phyloP scores from a whole-genome alignment of 192 early-diverging fungal genomes.

The Kickxella alabastrina region DNA sequence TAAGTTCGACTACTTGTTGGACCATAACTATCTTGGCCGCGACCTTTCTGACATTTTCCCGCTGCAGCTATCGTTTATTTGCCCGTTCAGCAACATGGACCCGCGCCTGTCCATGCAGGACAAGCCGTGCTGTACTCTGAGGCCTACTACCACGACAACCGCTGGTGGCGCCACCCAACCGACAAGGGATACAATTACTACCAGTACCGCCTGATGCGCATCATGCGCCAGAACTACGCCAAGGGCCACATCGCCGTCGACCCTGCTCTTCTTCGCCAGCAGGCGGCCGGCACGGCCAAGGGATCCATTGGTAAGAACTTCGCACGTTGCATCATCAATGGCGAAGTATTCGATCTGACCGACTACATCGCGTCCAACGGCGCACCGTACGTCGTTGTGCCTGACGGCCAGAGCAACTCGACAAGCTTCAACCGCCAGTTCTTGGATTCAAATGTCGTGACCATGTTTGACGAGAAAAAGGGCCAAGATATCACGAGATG shows the following conservation, averaged over 20 bases:
- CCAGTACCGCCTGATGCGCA: slow-evolving; percentile 56
- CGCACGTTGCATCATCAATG: slow-evolving; percentile 60
- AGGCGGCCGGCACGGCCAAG: slow-evolving; percentile 42
- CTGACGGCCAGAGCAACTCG: slow-evolving; percentile 36
- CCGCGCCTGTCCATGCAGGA: slow-evolving; percentile 46
- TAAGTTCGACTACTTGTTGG: slow-evolving; percentile 44
- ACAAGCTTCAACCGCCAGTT: slow-evolving; percentile 54
- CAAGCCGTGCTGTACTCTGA: slow-evolving; percentile 56
- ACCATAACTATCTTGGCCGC: slow-evolving; percentile 59
- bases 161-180: slow-evolving; percentile 50
- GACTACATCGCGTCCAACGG: slow-evolving; percentile 57
- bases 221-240: slow-evolving; percentile 62
- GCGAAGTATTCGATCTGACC: slow-evolving; percentile 68
- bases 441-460: slow-evolving; percentile 57
- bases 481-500: slow-evolving; percentile 59
- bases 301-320: slow-evolving; percentile 42
- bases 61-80: slow-evolving; percentile 57
- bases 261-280: slow-evolving; percentile 48
- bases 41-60: slow-evolving; percentile 70
- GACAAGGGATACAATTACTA: slow-evolving; percentile 64
- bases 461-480: slow-evolving; percentile 58
- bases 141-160: slow-evolving; percentile 65
- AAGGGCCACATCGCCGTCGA: slow-evolving; percentile 60
- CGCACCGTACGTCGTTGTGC: slow-evolving; percentile 46
- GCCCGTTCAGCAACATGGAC: slow-evolving; percentile 54